Conservation (phyloP, 805 yeast genomes). For the Zygosaccharomyces siamensis region DNA sequence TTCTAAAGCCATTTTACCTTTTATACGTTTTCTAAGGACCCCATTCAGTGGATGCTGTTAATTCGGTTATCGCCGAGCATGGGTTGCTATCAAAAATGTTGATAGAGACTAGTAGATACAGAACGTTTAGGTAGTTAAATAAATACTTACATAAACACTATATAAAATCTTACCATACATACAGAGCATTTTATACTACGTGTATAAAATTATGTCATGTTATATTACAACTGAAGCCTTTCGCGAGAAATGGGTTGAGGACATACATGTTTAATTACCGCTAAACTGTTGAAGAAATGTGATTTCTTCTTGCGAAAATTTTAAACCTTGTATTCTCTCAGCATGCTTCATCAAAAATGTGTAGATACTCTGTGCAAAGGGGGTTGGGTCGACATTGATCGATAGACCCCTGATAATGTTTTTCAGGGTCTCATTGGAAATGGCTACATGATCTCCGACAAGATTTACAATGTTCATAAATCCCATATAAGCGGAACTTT, state of each 20-base stretch:
- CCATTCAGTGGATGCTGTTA: not conserved
- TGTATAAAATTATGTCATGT: not conserved
- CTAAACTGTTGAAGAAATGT: conserved; percentile 27
- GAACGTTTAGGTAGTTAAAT: not conserved
- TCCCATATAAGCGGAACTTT: conserved; percentile 81
- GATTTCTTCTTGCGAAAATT: conserved; percentile 22
- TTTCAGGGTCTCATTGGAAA: conserved; percentile 23
- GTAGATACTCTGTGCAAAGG: conserved; percentile 30
- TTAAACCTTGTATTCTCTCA: conserved; percentile 19
- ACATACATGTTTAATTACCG: conserved; percentile 2
- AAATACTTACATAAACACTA: not conserved
- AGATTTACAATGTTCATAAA: conserved; percentile 60
- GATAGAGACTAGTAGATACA: not conserved
- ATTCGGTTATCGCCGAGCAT: not conserved
- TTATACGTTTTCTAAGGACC: not conserved
- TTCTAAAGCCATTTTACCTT: not conserved
- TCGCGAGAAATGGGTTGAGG: not conserved
- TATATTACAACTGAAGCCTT: conserved; percentile 4
- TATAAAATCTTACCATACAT: not conserved
- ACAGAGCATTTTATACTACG: not conserved
- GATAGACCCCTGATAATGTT: conserved; percentile 29
- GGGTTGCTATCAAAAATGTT: not conserved
- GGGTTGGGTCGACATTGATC: conserved; percentile 27
- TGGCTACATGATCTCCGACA: conserved; percentile 16
- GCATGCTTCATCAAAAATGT: conserved; percentile 26